Base-by-base conservation (phyloP, 2,329 filamentous ascomycete genomes). In the Bisporella sp. region DNA sequence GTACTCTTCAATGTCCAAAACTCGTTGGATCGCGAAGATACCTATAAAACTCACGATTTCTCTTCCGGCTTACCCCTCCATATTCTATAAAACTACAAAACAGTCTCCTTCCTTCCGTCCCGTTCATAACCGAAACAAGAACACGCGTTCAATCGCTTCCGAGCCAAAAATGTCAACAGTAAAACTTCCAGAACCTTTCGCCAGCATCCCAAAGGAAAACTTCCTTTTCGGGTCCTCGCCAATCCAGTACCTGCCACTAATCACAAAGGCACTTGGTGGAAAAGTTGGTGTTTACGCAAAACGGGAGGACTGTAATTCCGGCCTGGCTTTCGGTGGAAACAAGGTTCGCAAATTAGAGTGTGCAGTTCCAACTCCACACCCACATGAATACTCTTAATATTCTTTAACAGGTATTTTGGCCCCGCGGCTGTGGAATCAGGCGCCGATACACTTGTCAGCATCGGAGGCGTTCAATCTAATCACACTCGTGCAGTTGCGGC, bases 301-400 rank as follows among this genome's bases (percentile, higher is more conserved):
- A 68, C 77, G 84, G 46, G 84, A 88, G 57, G 85, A 88, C 68
- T 80, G 81, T 62, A 85, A 84, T 68, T 84, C 81, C 1, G 79
- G 77, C 0, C 73, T 85, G 13, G 82, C 82, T 3, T 85, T 75
- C 59, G 83, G 83, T 37, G 83, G 82, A 48, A 87, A 87, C 70
- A 87, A 87, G 68, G 80, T 77, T 31, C 74, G 83, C 51, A 87
- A 87, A 66, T 73, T 87, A 2, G 83, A 87, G 72, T 79, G 62
- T 57, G 63, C 60, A 12, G 8, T 47, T 41, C 33, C 44, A 30
- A 39, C 41, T 30, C 45, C 33, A 21, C 42, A 40, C 32, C 9
- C 8, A 28, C 41, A 43, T 8, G 9, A 43, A 21, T 21, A 21
- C 21, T 21, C 21, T 21, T 21, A 21, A 21, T 21, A 21, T 21